These are phyloP conservation scores for Pseudonitzschia pungens DNA, from an alignment of 108 stramenopile genomes.

Conservation along the genomic window DNA sequence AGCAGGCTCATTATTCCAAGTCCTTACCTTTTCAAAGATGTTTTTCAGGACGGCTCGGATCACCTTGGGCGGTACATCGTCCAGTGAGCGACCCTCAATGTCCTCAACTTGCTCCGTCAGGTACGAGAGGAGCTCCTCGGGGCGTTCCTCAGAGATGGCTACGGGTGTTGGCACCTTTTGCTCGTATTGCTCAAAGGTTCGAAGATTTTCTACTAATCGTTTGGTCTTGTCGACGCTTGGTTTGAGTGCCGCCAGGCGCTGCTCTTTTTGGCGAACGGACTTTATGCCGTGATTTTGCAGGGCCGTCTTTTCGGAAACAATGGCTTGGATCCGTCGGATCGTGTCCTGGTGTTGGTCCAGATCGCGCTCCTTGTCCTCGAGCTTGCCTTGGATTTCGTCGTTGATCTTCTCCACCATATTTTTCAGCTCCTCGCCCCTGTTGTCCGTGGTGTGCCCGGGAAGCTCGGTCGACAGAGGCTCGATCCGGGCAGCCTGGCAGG, in stretches of 20 bases:
- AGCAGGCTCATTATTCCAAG: background rate
- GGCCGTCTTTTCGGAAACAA: slow-evolving; percentile 29
- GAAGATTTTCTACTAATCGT: slow-evolving; percentile 40
- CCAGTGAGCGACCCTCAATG: slow-evolving; percentile 24
- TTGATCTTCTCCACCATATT: slow-evolving; percentile 14
- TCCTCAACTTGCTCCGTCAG: slow-evolving; percentile 27
- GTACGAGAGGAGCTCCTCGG: slow-evolving; percentile 52
- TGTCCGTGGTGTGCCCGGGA: slow-evolving; percentile 15
- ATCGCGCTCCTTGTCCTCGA: slow-evolving; percentile 15
- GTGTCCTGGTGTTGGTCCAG: slow-evolving; percentile 21
- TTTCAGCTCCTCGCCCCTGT: slow-evolving; percentile 23
- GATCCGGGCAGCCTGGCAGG: slow-evolving; percentile 18
- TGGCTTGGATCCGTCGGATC: background rate
- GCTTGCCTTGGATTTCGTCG: slow-evolving; percentile 18
- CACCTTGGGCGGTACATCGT: slow-evolving; percentile 40
- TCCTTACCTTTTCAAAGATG: slow-evolving; percentile 54
- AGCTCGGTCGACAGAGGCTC: slow-evolving; percentile 12
- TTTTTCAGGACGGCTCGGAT: slow-evolving; percentile 46
- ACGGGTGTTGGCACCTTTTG: slow-evolving; percentile 11
- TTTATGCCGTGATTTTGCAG: slow-evolving; percentile 29
- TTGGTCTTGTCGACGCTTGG: slow-evolving; percentile 56
- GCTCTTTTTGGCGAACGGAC: slow-evolving; percentile 27
- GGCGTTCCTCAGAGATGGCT: slow-evolving; percentile 32
- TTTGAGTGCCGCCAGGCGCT: slow-evolving; percentile 30
- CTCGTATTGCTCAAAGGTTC: slow-evolving; percentile 20